Evolutionary conservation across 2,329 filamentous ascomycete species (phyloP).

Genomic region (Ceratocystis lukuohia): DNA sequence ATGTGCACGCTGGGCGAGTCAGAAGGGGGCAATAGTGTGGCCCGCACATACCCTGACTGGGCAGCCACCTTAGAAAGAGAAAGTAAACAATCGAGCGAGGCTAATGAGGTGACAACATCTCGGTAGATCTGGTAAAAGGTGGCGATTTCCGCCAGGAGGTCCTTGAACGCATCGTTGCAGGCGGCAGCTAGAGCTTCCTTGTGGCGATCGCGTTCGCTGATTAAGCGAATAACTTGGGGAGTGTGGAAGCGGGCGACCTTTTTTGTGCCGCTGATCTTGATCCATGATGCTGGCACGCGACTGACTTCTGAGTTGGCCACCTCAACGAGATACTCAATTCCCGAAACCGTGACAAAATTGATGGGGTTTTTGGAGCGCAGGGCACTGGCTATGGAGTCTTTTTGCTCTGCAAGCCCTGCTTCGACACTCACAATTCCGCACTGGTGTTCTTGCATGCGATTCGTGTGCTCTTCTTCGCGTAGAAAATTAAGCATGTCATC

Average conservation of each 20-base stretch:
- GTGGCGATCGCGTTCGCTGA: slow-evolving; percentile 83
- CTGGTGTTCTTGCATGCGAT: slow-evolving; percentile 79
- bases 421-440: slow-evolving; percentile 85
- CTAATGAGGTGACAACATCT: slow-evolving; percentile 74
- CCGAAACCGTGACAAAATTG: slow-evolving; percentile 69
- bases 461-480: slow-evolving; percentile 71
- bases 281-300: slow-evolving; percentile 84
- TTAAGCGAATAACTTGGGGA: slow-evolving; percentile 69
- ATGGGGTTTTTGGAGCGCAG: slow-evolving; percentile 57
- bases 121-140: slow-evolving; percentile 80
- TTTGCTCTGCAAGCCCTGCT: slow-evolving; percentile 71
- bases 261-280: slow-evolving; percentile 90
- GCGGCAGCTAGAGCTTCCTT: slow-evolving; percentile 86
- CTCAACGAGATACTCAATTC: slow-evolving; percentile 91
- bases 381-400: slow-evolving; percentile 53
- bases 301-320: slow-evolving; percentile 72
- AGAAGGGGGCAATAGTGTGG: slow-evolving; percentile 48
- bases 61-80: slow-evolving; percentile 73
- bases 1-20: slow-evolving; percentile 57
- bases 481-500: slow-evolving; percentile 96
- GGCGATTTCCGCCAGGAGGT: slow-evolving; percentile 59
- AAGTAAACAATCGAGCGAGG: slow-evolving; percentile 77
- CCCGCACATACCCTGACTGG: slow-evolving; percentile 78
- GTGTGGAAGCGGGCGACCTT: slow-evolving; percentile 87
- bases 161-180: slow-evolving; percentile 69